These are phyloP conservation scores for Tetrapisispora nanseiensis DNA, from an alignment of 805 yeast genomes.

Conservation along the genomic window DNA sequence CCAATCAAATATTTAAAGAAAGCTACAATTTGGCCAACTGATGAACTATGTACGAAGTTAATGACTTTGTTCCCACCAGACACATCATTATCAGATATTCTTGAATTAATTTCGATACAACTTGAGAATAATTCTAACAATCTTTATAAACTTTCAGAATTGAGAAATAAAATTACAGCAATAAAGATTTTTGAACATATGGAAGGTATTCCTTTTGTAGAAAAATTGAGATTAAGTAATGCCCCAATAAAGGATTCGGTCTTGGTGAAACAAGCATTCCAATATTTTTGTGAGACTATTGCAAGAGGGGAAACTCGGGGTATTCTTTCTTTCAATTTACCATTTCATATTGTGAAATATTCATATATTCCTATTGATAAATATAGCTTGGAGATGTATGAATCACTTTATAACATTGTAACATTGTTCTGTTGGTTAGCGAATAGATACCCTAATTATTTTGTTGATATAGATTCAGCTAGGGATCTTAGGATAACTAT, in stretches of 20 bases:
- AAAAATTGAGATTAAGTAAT: constrained; percentile 46
- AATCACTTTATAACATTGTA: constrained; percentile 57
- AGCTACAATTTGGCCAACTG: constrained; percentile 79
- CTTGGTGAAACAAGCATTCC: constrained; percentile 36
- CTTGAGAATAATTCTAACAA: constrained; percentile 15
- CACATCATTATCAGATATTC: constrained; percentile 37
- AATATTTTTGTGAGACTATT: constrained; percentile 43
- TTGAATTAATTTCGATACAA: constrained; percentile 36
- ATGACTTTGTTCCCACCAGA: constrained; percentile 50
- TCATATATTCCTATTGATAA: constrained; percentile 18
- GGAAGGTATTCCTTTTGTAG: constrained; percentile 40
- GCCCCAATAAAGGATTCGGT: constrained; percentile 47
- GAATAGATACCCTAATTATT: constrained; percentile 74
- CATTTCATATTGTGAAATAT: constrained; percentile 23
- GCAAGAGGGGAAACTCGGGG: constrained; percentile 45
- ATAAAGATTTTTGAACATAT: constrained; percentile 38
- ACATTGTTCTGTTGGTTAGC: constrained; percentile 75
- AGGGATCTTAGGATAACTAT: constrained; percentile 55
- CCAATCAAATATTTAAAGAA: constrained; percentile 43
- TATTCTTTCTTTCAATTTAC: constrained; percentile 41
- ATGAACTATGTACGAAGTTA: constrained; percentile 54
- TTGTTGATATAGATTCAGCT: constrained; percentile 70
- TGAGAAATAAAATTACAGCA: constrained; percentile 30
- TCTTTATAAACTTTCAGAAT: constrained; percentile 20
- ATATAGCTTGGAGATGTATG: constrained; percentile 32